Evolutionary conservation across 768 basidiomycete species (phyloP), one percentile per base, ranked within the genome.

Genomic region (Tricholoma hemisulphureum): DNA sequence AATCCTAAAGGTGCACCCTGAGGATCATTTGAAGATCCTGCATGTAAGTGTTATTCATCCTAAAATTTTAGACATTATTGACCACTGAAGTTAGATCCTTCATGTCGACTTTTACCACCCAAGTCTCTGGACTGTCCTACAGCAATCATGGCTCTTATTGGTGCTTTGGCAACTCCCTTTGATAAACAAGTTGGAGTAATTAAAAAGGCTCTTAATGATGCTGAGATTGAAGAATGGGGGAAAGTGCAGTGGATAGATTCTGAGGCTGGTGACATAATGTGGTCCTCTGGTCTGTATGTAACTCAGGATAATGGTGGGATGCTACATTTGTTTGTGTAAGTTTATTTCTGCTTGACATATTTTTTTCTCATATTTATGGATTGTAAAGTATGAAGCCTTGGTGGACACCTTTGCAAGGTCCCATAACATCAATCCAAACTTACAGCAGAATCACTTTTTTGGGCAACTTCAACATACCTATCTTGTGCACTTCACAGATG

Each of bases 271-370:
- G n/a, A n/a, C n/a, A n/a, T n/a, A n/a, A n/a, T n/a, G n/a, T n/a
- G n/a, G n/a, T n/a, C n/a, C n/a, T n/a, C n/a, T n/a, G n/a, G n/a
- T n/a, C n/a, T n/a, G 6, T 58, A 56, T 5, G 35, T 34, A 3
- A n/a, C 32, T 9, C 26, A 51, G 3, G 68, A 70, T 8, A 70
- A 73, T 49, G 20, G 41, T 58, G 71, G 4, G 73, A 78, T 65
- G 66, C 71, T 1, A 65, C 73, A 11, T 75, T 65, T 65, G 67
- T 76, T n/a, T 58, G 71, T 46, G 74, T 77, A 59, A 16, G 56
- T 51, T 4, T 28, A 67, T 66, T 10, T 1, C 55, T 32, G n/a
- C 35, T 51, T 45, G 16, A 20, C 4, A 34, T 41, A 39, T 32
- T 24, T 10, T 24, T 43, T 13, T 28, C 31, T 31, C 31, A 31